Evolutionary conservation across 345 rosid species (phyloP).

Genomic region (Lepidium sativum): DNA sequence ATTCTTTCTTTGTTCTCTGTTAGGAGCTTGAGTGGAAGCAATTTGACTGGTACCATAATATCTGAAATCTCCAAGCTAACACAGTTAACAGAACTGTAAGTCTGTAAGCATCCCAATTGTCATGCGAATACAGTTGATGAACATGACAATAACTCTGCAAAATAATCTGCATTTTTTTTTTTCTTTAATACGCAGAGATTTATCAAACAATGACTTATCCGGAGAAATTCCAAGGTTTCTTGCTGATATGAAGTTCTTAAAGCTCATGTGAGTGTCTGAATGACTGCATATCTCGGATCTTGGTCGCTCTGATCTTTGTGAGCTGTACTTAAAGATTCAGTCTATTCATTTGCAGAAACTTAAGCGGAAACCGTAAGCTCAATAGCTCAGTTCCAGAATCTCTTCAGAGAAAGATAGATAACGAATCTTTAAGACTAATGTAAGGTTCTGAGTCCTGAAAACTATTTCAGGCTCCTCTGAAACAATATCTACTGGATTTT

Average conservation of each 20-base stretch:
- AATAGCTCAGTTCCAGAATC: neutral
- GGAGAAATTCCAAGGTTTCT: constrained; percentile 43
- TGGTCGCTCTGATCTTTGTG: neutral
- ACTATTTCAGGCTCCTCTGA: neutral
- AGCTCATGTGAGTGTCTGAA: constrained; percentile 35
- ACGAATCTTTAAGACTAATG: constrained; percentile 7
- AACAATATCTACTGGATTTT: neutral
- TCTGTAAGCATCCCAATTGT: constrained; percentile 22
- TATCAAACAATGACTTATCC: constrained; percentile 41
- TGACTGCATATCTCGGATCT: neutral
- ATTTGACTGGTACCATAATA: constrained; percentile 29
- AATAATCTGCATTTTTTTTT: neutral
- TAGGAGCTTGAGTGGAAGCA: constrained; percentile 33
- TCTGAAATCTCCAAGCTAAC: constrained; percentile 25
- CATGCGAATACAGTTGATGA: neutral
- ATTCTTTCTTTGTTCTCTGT: no score
- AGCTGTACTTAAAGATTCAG: neutral
- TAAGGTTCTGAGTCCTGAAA: neutral
- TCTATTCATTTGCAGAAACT: constrained; percentile 13
- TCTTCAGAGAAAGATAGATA: neutral
- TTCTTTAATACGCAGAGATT: constrained; percentile 36
- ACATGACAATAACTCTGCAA: neutral
- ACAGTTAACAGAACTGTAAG: constrained; percentile 26
- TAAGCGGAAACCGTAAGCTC: constrained; percentile 1
- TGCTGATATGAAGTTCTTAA: constrained; percentile 27